Percentiles rank a stretch among this genome's conserved stretches.
These are phyloP conservation scores for Mycosphaerella sp. DNA, from an alignment of 2,329 filamentous ascomycete species.

Conservation along the genomic window DNA sequence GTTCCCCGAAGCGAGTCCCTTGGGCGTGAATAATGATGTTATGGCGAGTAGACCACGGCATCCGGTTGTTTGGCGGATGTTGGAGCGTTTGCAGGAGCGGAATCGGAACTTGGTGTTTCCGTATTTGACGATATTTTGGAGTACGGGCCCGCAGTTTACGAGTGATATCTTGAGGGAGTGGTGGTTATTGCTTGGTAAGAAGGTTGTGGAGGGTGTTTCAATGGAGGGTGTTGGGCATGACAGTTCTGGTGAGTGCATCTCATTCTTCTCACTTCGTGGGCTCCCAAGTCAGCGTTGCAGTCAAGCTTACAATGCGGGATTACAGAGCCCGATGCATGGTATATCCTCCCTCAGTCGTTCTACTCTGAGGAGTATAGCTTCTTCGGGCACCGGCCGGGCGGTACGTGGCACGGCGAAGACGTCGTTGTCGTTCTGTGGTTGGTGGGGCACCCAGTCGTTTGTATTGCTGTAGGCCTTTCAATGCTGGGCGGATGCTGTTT, in stretches of 20 bases:
- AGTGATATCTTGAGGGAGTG: conserved; percentile 28
- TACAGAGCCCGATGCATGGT: neutral
- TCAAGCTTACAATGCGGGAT: neutral
- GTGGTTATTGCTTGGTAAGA: conserved; percentile 10
- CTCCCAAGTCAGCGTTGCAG: neutral
- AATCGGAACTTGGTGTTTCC: conserved; percentile 25
- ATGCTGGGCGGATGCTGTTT: no score
- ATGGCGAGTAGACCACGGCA: conserved; percentile 47
- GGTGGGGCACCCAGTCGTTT: no score
- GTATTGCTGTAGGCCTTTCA: no score
- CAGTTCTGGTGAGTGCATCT: no score
- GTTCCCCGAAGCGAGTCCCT: conserved; percentile 62
- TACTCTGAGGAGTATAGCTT: conserved; percentile 32
- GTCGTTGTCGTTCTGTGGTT: conserved; percentile 31
- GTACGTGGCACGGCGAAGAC: conserved; percentile 32
- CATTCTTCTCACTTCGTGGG: no score
- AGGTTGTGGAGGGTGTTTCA: neutral
- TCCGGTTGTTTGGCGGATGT: conserved; percentile 25
- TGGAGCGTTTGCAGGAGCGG: conserved; percentile 12
- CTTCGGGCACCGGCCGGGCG: conserved; percentile 31
- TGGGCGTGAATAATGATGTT: conserved; percentile 69
- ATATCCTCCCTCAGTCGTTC: conserved; percentile 28
- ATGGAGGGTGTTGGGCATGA: no score
- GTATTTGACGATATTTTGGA: conserved; percentile 32
- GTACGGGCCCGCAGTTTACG: conserved; percentile 30